Base-by-base conservation (phyloP, 1,284 basidiomycete species). In the Trametes hirsuta region DNA sequence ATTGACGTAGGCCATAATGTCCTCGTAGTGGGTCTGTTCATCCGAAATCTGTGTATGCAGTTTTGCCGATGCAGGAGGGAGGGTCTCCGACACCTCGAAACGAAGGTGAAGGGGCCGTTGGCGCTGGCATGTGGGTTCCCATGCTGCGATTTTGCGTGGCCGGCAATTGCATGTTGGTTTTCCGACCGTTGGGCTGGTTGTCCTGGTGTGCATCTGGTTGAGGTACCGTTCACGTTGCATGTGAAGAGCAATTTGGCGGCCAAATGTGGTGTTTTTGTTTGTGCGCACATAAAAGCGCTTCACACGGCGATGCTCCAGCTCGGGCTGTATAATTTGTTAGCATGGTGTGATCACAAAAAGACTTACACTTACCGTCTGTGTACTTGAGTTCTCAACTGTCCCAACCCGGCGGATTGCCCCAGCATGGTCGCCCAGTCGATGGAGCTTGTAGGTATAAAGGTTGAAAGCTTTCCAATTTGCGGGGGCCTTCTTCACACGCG, bases 231-330 rank as follows among this genome's bases (percentile, higher is more conserved):
- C 41, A 6, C 41, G 41, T 6, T 22, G 41, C n/a, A 21, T 21
- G 30, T 46, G 45, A 5, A 4, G 6, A 12, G 45, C 45, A 30
- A 46, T 46, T 25, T 46, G 45, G 6, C 22, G 3, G 3, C 6
- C 45, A 15, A 46, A 46, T 3, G 4, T n/a, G 10, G 15, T 11
- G 22, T 46, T 46, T 11, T 76, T 77, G 57, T 73, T 75, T 6
- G 71, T 75, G 2, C 61, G 62, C 1, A 53, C 22, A 57, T 74
- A 78, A 11, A 72, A 68, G 0, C 50, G 22, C 48, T 81, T 80
- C 1, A 74, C 64, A 4, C 48, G 47, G 3, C 69, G 54, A 52
- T 78, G 76, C 44, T 75, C 71, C 0, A 70, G 63, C 59, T 78
- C 74, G 0, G 72, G 71, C 75, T 45, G 36, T n/a, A 12, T 46